Base-by-base conservation (phyloP, 805 yeast species). In the Phaffomyces opuntiae region DNA sequence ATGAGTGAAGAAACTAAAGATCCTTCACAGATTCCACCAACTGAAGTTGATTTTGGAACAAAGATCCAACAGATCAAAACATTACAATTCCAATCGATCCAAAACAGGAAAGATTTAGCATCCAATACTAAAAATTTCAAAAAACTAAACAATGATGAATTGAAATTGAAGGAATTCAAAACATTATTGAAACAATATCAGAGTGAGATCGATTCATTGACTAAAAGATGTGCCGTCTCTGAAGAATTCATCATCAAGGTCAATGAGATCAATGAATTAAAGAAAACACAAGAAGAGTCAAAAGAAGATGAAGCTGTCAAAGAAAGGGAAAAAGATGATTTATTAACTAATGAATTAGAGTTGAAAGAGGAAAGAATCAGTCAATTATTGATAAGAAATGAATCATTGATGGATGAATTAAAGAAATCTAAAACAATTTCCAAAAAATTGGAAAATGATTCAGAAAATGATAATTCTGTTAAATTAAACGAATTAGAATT, bases 61-160 rank as follows among this genome's bases (percentile, higher is more conserved):
- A 39, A 44, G 19, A 40, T 44, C 16, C 36, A 13, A 14, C 40
- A 36, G 37, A 76, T 91, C 37, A 82, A 84, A 58, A 81, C 78
- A 19, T 75, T 76, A 24, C 96, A 89, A 62, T 73, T 80, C 42
- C 66, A 64, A 36, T 84, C 95, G 0, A 70, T 87, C 38, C 69
- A 79, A 9, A 75, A 81, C 32, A 74, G 99, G 51, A 87, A 87
- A 62, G 78, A 76, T 32, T 67, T 91, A 42, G 95, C 98, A 0
- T 65, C 81, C 4, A 80, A 79, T 60, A 93, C 99, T n/a, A 91
- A 91, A 57, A 81, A 74, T 39, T 93, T 91, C 67, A 80, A 81
- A 61, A 87, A 83, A 59, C 67, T 88, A 26, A 70, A 73, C 1
- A 86, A 83, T 45, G 45, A 45, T 34, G 78, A 72, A 13, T 82